phyloP scores from a whole-genome alignment of 768 basidiomycete genomes.

The Leccinum subgranulosum region DNA sequence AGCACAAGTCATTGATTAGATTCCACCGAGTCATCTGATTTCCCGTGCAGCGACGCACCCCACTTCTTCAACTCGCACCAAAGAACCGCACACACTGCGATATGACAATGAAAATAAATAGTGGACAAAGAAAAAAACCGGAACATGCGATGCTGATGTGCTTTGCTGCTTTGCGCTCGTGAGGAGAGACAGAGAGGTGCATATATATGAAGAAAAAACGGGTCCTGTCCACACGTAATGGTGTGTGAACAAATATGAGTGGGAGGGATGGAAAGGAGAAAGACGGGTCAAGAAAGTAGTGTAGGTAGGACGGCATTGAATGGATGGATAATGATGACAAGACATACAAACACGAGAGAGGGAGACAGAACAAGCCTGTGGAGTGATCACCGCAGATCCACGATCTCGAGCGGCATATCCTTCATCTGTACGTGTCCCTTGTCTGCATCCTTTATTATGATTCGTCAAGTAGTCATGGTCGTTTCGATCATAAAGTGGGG shows the following conservation, averaged over 20 bases:
- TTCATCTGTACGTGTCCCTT: slow-evolving; percentile 82
- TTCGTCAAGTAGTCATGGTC: neutral
- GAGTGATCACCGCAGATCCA: slow-evolving; percentile 59
- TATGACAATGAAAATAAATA: neutral
- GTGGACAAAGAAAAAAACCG: neutral
- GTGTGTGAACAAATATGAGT: neutral
- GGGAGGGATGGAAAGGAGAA: neutral
- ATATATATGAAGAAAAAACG: slow-evolving; percentile 9
- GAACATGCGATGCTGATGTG: slow-evolving; percentile 3
- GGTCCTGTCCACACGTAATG: neutral
- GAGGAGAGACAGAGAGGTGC: neutral
- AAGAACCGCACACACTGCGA: neutral
- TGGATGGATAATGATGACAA: neutral
- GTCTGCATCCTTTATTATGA: slow-evolving; percentile 62
- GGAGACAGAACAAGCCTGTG: neutral
- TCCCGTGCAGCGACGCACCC: too few species aligned
- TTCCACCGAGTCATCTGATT: too few species aligned
- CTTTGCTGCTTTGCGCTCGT: neutral
- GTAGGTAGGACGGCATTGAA: neutral
- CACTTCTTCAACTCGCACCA: neutral
- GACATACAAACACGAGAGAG: neutral
- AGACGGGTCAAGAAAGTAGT: neutral
- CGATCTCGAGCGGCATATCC: slow-evolving; percentile 71
- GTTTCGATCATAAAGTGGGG: neutral
- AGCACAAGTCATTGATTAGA: too few species aligned